Base-by-base conservation (phyloP, 2,329 filamentous ascomycete genomes). In the Calycina herbarum region DNA sequence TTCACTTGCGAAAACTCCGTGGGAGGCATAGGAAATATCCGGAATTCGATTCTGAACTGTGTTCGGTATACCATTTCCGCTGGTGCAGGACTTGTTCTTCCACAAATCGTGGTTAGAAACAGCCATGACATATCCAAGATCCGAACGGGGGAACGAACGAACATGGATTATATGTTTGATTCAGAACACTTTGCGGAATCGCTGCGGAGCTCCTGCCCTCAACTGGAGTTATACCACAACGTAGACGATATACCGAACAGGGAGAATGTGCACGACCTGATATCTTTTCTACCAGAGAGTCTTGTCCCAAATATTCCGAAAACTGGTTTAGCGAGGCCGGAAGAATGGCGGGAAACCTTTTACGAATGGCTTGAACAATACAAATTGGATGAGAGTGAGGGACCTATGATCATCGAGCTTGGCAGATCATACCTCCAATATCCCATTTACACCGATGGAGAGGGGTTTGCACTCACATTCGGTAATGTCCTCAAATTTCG, bases 41-140 rank as follows among this genome's bases (percentile, higher is more conserved):
- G 73, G 27, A 75, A 75, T 62, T 72, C 70, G 40, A 71, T 74
- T 40, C 63, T 75, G 35, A 72, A 71, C 38, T 74, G 73, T 58
- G 66, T 74, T 24, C 67, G 73, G 6, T 73, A 74, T 65, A 64
- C 70, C 15, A 74, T 75, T 59, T 67, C 67, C 17, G 71, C 72
- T n/a, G 73, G 73, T 27, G 73, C 65, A 7, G 66, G 62, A 7
- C 35, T 73, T n/a, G 67, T 67, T 1, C 45, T 71, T 33, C 72
- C 72, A 2, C 58, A 61, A 11, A 67, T 73, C 29, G 59, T 67
- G 1, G 27, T 70, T 5, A 59, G 72, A 6, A 67, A 71, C 58
- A 58, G 62, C 5, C 11, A 45, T 13, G 66, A 73, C 33, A 72
- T 70, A 11, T 40, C 68, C 15, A 17, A 67, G 4, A 73, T 73